Conservation (phyloP, 352 stramenopile genomes). For the Globisporangium cylindrosporum region DNA sequence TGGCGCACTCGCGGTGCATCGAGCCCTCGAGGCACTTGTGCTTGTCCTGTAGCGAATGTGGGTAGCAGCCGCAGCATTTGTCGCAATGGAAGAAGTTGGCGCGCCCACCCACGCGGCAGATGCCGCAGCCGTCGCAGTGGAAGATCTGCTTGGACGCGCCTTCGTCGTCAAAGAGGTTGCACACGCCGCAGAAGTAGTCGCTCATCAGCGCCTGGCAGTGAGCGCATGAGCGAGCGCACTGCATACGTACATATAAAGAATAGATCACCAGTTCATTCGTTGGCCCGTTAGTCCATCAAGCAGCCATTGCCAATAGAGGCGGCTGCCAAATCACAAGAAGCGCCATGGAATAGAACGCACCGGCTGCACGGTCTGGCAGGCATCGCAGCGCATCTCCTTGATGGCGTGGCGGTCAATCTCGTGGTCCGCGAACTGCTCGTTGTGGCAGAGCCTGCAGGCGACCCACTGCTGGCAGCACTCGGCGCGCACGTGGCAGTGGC, state of each 20-base stretch:
- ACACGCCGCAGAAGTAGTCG: conserved; percentile 62
- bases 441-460: conserved; percentile 70
- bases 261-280: not conserved
- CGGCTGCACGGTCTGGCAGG: conserved; percentile 55
- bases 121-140: conserved; percentile 74
- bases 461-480: conserved; percentile 78
- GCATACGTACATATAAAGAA: conserved; percentile 1
- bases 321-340: not conserved
- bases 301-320: not conserved
- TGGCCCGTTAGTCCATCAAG: too few species aligned
- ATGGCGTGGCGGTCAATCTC: conserved; percentile 80
- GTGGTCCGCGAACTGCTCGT: conserved; percentile 51
- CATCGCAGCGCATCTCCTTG: conserved; percentile 58
- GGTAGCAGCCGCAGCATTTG: conserved; percentile 79
- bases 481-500: conserved; percentile 63
- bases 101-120: conserved; percentile 69
- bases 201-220: conserved; percentile 48
- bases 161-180: conserved; percentile 76
- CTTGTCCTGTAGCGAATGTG: conserved; percentile 59
- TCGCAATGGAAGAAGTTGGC: conserved; percentile 82
- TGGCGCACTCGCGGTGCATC: conserved; percentile 80
- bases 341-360: conserved; percentile 25
- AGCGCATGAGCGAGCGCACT: conserved; percentile 55
- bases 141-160: conserved; percentile 62
- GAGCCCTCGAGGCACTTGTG: conserved; percentile 79